Conservation (phyloP, 257 asterid species). For the Petunia secreta region DNA sequence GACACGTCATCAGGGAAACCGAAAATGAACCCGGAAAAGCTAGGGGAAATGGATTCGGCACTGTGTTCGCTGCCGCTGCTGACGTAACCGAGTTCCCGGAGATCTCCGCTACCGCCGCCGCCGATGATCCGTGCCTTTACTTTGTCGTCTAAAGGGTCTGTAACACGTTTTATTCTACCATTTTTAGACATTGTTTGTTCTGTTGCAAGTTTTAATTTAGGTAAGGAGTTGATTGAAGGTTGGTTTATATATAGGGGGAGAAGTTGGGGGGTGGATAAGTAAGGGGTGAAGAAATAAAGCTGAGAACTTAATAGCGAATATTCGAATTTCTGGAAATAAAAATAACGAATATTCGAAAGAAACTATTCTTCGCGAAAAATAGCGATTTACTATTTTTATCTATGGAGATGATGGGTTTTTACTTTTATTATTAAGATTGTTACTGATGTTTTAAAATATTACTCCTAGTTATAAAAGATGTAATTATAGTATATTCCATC, state of each 20-base stretch:
- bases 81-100: constrained; percentile 39
- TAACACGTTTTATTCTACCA: constrained; percentile 48
- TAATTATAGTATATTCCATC: too few species aligned
- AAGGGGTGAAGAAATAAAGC: background rate
- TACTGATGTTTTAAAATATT: too few species aligned
- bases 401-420: background rate
- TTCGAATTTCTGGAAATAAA: background rate
- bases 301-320: background rate
- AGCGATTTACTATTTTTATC: background rate
- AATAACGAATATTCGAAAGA: background rate
- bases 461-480: too few species aligned
- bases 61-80: constrained; percentile 94
- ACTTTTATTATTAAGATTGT: background rate
- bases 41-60: constrained; percentile 48
- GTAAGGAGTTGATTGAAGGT: constrained; percentile 25
- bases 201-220: background rate
- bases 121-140: constrained; percentile 67
- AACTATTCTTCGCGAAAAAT: background rate
- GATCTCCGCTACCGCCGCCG: constrained; percentile 39
- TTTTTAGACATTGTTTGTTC: constrained; percentile 40
- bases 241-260: constrained; percentile 31
- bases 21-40: constrained; percentile 54
- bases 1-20: constrained; percentile 42
- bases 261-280: background rate
- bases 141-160: constrained; percentile 50